Evolutionary conservation across 1,284 basidiomycete species (phyloP).

Genomic region (Mycena citricolor): DNA sequence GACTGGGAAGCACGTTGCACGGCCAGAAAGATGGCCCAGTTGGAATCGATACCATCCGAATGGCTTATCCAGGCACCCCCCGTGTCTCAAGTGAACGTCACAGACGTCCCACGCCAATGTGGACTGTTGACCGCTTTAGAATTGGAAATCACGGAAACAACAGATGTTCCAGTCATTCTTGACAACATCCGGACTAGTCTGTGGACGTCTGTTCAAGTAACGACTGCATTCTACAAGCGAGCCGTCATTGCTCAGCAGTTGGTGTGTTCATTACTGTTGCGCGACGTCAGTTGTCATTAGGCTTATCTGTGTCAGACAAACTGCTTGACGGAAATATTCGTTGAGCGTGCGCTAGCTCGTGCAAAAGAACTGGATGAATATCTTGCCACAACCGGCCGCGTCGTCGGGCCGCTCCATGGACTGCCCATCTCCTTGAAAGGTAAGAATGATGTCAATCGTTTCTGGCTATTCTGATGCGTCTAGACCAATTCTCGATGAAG

Average conservation of each 20-base stretch:
- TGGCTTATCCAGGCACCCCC: conserved; percentile 46
- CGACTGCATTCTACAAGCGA: conserved; percentile 74
- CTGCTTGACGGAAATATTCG: conserved; percentile 70
- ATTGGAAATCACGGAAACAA: conserved; percentile 59
- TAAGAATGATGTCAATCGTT: conserved; percentile 34
- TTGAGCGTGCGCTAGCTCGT: conserved; percentile 55
- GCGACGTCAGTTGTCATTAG: background rate
- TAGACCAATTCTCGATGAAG: conserved; percentile 59
- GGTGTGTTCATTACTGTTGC: conserved; percentile 38
- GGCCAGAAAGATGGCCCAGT: conserved; percentile 31
- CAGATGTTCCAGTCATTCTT: conserved; percentile 47
- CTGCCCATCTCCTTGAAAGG: conserved; percentile 66
- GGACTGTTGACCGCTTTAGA: conserved; percentile 57
- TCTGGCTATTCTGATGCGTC: conserved; percentile 23
- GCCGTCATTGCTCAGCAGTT: conserved; percentile 79
- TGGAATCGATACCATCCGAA: conserved; percentile 49
- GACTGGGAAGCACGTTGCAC: conserved; percentile 18
- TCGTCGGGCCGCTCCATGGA: conserved; percentile 53
- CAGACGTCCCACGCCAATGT: conserved; percentile 47
- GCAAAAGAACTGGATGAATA: conserved; percentile 61
- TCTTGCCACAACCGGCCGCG: conserved; percentile 49
- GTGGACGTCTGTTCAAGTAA: conserved; percentile 65
- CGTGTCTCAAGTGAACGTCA: conserved; percentile 42
- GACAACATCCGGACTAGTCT: conserved; percentile 45
- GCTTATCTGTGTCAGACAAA: conserved; percentile 46